phyloP scores from a whole-genome alignment of 2,329 filamentous ascomycete species.

The Aspergillus ruber region DNA sequence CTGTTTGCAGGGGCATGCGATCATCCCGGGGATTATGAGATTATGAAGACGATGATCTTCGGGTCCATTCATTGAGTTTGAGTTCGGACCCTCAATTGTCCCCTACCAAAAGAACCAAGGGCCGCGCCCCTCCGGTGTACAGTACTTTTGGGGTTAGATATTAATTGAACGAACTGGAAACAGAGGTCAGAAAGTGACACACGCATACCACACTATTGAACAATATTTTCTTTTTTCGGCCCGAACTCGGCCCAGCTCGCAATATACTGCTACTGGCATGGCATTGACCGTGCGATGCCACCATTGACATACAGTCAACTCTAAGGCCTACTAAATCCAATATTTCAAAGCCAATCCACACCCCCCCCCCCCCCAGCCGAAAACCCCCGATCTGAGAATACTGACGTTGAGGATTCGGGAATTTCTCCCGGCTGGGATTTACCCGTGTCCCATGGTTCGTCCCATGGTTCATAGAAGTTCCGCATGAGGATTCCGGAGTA shows the following conservation, averaged over 20 bases:
- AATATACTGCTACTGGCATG: background rate
- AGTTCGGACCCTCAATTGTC: background rate
- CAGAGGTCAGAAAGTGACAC: background rate
- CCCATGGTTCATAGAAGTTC: background rate
- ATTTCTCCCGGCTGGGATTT: background rate
- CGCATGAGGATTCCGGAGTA: background rate
- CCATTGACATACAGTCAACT: background rate
- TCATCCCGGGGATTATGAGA: background rate
- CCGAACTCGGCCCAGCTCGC: background rate
- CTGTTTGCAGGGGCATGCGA: background rate
- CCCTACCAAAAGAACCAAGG: background rate
- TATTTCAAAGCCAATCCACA: background rate
- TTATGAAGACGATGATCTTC: background rate
- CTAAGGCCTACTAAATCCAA: background rate
- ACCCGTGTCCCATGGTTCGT: background rate
- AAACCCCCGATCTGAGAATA: background rate
- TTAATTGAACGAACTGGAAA: background rate
- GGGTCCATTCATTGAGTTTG: background rate
- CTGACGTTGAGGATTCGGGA: background rate
- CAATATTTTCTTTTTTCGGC: background rate
- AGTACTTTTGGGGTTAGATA: background rate
- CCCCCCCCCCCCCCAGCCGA: background rate
- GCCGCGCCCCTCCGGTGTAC: background rate
- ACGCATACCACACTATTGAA: background rate
- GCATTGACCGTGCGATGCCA: background rate